Evolutionary conservation across 805 yeast species (phyloP), one percentile per base, ranked within the genome.

Genomic region (Ogataea allantospora): DNA sequence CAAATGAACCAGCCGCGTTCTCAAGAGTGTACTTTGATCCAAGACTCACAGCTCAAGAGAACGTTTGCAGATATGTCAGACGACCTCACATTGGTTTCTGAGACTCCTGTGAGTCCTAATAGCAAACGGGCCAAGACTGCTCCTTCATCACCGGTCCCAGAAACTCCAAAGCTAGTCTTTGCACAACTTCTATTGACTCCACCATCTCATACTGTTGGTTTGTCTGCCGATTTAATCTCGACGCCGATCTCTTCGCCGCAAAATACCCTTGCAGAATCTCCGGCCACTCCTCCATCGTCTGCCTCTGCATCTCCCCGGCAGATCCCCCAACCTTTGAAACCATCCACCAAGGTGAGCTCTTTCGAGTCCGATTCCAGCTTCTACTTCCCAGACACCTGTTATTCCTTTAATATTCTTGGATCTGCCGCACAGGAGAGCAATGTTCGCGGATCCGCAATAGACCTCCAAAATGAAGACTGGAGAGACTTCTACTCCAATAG

Each of bases 391-490:
- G 67, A 63, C 40, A 64, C 68, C n/a, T 57, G 66, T 34, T 63
- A 63, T 42, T 54, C 61, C 6, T 62, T 57, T 39, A 48, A 51
- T 18, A 35, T 58, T 22, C 42, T 50, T 10, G 47, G 54, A 10
- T 45, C 58, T 8, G 46, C 57, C 5, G 43, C 45, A 6, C 44
- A 46, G 13, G 66, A 60, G 35, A 53, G 58, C 38, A 56, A 56
- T 34, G 62, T 62, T 30, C 57, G 68, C 24, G 62, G 63, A 26
- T 50, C 61, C 30, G 13, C 44, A 7, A 29, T 44, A 19, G 57
- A 54, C 22, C 52, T 50, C 15, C 65, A 65, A 42, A 69, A 69
- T 43, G 62, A 61, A 19, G 70, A 65, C 45, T 71, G 76, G 76
- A 62, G 74, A 47, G 60, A 62, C 31, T 62, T 63, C 44, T 55